These are phyloP conservation scores for Phytophthora fragariae DNA, from an alignment of 352 stramenopile species.

Conservation along the genomic window DNA sequence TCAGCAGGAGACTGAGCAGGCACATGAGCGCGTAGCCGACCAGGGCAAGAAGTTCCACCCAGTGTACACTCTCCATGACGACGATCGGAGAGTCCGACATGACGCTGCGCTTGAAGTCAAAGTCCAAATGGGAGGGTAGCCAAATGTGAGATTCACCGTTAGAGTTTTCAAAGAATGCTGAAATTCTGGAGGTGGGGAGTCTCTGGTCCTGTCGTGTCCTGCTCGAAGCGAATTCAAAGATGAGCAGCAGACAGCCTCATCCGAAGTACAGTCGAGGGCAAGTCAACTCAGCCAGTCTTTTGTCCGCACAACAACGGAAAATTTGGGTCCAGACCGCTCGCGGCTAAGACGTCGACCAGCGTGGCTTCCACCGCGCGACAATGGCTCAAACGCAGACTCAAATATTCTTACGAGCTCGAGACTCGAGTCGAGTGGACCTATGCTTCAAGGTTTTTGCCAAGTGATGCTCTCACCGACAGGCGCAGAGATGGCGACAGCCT, in stretches of 20 bases:
- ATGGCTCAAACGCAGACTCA: not conserved
- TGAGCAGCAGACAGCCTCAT: constrained; percentile 8
- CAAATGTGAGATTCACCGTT: not conserved
- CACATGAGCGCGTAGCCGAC: constrained; percentile 47
- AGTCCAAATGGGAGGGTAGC: not conserved
- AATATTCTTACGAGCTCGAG: constrained; percentile 5
- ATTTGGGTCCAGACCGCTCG: constrained; percentile 17
- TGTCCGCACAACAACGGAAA: constrained; percentile 7
- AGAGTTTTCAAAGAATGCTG: not conserved
- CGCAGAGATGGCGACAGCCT: constrained; percentile 8
- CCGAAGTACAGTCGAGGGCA: not conserved
- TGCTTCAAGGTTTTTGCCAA: not conserved
- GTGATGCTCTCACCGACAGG: constrained; percentile 6
- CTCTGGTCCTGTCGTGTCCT: not conserved
- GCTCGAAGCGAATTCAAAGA: constrained; percentile 16
- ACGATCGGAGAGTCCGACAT: constrained; percentile 5
- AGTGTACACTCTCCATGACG: constrained; percentile 13
- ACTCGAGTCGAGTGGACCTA: too few relatives aligned
- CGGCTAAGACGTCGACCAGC: constrained; percentile 8
- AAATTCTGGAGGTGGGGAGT: not conserved
- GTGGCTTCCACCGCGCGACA: constrained; percentile 3
- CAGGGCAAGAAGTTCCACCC: constrained; percentile 37
- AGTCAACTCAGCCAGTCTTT: constrained; percentile 8
- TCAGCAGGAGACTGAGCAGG: constrained; percentile 33
- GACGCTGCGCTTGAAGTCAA: not conserved